A percentile compares a stretch with the other conserved stretches of the same genome.
Conservation (phyloP, 495 filamentous ascomycete species). For the Penicillium nucicola region DNA sequence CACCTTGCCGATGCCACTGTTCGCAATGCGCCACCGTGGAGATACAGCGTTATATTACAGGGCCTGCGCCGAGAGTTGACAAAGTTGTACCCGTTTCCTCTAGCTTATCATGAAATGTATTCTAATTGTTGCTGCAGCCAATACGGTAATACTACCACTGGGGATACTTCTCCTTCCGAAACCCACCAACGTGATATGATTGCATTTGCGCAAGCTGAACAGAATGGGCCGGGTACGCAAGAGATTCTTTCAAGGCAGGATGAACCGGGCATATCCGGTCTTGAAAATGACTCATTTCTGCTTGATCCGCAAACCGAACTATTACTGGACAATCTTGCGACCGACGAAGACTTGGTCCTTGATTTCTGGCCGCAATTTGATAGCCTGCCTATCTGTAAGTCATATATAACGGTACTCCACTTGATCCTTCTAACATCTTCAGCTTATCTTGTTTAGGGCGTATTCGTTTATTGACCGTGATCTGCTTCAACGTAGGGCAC, state of each 20-base stretch:
- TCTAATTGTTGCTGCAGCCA: no score
- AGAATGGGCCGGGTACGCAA: no score
- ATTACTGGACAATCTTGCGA: constrained; percentile 18
- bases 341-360: constrained; percentile 17
- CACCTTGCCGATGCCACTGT: constrained; percentile 25
- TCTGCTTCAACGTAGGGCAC: not conserved
- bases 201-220: no score
- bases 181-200: no score
- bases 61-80: constrained; percentile 19
- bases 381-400: constrained; percentile 23
- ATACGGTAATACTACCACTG: no score
- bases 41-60: constrained; percentile 25
- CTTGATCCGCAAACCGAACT: constrained; percentile 16
- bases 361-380: constrained; percentile 32
- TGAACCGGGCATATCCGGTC: not conserved
- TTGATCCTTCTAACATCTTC: not conserved
- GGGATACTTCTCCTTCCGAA: no score
- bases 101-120: not conserved
- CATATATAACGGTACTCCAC: not conserved
- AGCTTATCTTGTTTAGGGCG: not conserved
- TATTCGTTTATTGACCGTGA: not conserved
- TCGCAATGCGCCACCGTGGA: constrained; percentile 26
- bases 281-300: not conserved
- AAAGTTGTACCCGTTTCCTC: not conserved
- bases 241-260: not conserved